A percentile compares a stretch with the other conserved stretches of the same genome.
phyloP scores from a whole-genome alignment of 2,329 filamentous ascomycete species.

The Pezizomycotina sp. region DNA sequence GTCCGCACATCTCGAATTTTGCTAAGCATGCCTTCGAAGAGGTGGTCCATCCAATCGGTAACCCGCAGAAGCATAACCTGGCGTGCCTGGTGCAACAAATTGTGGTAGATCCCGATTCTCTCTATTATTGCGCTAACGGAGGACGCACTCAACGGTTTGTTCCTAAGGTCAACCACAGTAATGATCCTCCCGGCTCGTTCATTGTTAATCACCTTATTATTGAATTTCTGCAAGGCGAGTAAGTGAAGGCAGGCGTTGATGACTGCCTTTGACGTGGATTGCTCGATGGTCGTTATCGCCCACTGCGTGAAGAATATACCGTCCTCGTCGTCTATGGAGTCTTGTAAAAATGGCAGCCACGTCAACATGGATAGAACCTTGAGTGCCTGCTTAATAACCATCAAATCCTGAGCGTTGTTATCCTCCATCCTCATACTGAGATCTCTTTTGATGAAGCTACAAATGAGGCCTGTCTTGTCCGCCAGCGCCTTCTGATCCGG shows the following conservation, averaged over 20 bases:
- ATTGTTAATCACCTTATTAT: conserved; percentile 53
- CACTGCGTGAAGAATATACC: conserved; percentile 65
- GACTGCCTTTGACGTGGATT: conserved; percentile 55
- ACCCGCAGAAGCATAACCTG: conserved; percentile 51
- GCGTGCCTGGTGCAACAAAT: conserved; percentile 55
- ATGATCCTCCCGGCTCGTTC: conserved; percentile 57
- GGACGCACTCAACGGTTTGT: conserved; percentile 59
- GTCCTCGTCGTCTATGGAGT: conserved; percentile 60
- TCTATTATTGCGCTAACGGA: conserved; percentile 64
- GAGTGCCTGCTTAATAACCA: conserved; percentile 60
- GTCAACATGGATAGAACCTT: conserved; percentile 63
- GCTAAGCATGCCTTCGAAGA: conserved; percentile 70
- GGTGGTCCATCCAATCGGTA: conserved; percentile 62
- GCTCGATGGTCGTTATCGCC: conserved; percentile 56
- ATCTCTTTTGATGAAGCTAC: conserved; percentile 72
- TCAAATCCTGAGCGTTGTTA: conserved; percentile 41
- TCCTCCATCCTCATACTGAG: conserved; percentile 44
- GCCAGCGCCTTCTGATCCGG: conserved; percentile 57
- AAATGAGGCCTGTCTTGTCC: conserved; percentile 59
- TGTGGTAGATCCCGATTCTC: conserved; percentile 62
- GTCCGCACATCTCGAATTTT: conserved; percentile 57
- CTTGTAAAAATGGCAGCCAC: conserved; percentile 53
- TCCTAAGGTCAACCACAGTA: conserved; percentile 51
- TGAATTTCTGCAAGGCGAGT: conserved; percentile 64
- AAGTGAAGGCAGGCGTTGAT: conserved; percentile 66